Conservation (phyloP, 2,329 filamentous ascomycete genomes). For the Aspergillus piperis region DNA sequence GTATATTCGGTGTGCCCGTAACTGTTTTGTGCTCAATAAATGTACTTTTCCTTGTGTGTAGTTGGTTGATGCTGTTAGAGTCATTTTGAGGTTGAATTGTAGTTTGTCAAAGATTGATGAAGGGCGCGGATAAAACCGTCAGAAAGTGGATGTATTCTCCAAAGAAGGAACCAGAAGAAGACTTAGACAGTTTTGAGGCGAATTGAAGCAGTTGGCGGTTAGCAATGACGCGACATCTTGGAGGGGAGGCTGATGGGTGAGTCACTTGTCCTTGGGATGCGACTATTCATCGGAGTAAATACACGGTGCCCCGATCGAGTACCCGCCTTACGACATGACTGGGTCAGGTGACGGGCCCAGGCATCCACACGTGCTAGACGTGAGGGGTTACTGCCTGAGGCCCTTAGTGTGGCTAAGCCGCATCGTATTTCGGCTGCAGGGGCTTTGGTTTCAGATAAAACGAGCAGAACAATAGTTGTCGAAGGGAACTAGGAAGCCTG, state of each 20-base stretch:
- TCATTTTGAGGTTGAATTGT: neutral
- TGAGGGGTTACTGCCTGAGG: neutral
- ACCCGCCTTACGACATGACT: slow-evolving; percentile 4
- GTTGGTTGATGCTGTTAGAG: neutral
- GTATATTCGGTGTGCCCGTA: neutral
- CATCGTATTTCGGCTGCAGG: neutral
- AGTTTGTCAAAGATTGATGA: neutral
- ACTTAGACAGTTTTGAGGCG: neutral
- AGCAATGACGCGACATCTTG: neutral
- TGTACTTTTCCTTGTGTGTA: neutral
- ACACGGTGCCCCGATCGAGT: neutral
- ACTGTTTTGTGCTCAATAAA: neutral
- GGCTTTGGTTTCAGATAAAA: slow-evolving; percentile 7
- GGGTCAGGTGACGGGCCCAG: slow-evolving; percentile 13
- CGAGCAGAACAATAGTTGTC: slow-evolving; percentile 1
- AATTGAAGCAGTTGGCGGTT: neutral
- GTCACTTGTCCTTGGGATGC: slow-evolving; percentile 1
- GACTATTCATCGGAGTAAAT: neutral
- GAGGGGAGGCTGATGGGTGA: neutral
- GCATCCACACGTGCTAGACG: neutral
- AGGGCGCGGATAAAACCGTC: neutral
- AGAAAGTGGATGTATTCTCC: neutral
- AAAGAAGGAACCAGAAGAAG: neutral
- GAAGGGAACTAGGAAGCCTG: neutral
- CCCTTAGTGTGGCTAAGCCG: neutral